Conservation (phyloP, 2,329 filamentous ascomycete genomes). For the Eurotiales sp. region DNA sequence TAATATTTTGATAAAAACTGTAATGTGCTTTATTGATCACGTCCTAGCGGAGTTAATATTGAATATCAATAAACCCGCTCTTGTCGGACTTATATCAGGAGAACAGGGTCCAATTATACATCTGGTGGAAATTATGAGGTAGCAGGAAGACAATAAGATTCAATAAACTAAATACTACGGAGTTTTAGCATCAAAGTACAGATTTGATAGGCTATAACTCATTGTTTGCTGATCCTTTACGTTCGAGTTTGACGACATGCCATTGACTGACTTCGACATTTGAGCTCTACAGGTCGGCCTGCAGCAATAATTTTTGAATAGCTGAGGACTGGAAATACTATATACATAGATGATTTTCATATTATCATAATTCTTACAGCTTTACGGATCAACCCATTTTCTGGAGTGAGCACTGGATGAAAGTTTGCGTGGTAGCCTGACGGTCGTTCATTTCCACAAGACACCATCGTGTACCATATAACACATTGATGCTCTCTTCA, state of each 20-base stretch:
- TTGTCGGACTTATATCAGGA: slow-evolving; percentile 1
- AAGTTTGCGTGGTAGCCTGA: neutral
- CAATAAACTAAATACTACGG: neutral
- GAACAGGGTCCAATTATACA: neutral
- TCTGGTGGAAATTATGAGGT: neutral
- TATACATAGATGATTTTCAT: neutral
- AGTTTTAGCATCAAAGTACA: no score
- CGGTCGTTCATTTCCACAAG: neutral
- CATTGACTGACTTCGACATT: neutral
- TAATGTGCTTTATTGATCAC: neutral
- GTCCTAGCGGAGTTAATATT: slow-evolving; percentile 6
- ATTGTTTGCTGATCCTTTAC: no score
- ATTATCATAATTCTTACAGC: neutral
- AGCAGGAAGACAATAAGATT: neutral
- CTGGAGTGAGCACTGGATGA: neutral
- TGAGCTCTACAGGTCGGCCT: neutral
- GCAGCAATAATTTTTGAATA: neutral
- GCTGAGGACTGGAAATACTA: no score
- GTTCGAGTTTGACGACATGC: no score
- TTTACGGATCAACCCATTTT: neutral
- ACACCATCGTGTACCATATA: no score
- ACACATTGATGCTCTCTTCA: no score
- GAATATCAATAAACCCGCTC: neutral
- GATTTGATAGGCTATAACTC: no score
- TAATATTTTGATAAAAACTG: neutral